Conservation (phyloP, 2,329 filamentous ascomycete species). For the Fusarium sp. region DNA sequence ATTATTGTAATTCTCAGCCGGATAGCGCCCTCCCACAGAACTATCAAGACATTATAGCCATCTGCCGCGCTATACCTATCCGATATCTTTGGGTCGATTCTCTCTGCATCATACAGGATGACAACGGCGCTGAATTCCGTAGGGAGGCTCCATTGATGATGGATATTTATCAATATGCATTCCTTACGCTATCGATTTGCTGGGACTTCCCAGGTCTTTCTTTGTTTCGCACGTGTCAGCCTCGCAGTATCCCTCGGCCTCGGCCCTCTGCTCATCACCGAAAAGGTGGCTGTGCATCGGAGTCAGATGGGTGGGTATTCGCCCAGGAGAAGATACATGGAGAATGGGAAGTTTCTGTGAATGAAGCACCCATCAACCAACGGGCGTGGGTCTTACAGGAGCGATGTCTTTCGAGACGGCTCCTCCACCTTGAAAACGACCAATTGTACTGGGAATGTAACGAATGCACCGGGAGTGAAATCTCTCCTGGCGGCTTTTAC, state of each 20-base stretch:
- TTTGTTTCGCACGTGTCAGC: fast-evolving
- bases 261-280: too few species aligned
- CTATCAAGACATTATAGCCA: too few species aligned
- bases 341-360: fast-evolving
- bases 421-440: background rate
- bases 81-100: too few species aligned
- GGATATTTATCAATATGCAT: background rate
- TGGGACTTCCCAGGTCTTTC: background rate
- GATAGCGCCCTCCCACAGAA: too few species aligned
- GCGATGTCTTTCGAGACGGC: background rate
- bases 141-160: too few species aligned
- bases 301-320: background rate
- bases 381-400: background rate
- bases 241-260: background rate
- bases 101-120: too few species aligned
- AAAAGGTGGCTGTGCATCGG: background rate
- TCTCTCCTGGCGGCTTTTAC: fast-evolving
- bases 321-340: too few species aligned
- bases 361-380: background rate
- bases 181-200: background rate
- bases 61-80: too few species aligned
- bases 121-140: too few species aligned
- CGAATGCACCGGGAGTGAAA: fast-evolving
- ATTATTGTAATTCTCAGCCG: too few species aligned
- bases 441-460: conserved; percentile 2